These are phyloP conservation scores for Boletus subparvulus DNA, from an alignment of 768 basidiomycete genomes.

Conservation along the genomic window DNA sequence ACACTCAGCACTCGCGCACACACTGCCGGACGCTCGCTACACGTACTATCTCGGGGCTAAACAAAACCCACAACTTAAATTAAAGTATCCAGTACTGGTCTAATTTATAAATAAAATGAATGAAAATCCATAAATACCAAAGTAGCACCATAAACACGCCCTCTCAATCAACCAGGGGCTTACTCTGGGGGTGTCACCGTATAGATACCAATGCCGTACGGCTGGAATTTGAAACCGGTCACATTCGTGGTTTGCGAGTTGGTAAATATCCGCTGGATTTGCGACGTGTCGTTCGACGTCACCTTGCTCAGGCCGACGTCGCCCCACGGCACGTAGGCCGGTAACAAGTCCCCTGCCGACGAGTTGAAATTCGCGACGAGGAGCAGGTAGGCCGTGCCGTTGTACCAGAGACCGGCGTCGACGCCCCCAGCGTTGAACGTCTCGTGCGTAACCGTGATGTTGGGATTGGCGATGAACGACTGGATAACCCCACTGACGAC, in stretches of 20 bases:
- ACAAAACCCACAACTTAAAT: too few species aligned
- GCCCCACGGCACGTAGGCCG: constrained; percentile 16
- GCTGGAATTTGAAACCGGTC: constrained; percentile 20
- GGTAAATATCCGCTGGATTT: constrained; percentile 18
- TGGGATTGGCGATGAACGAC: constrained; percentile 22
- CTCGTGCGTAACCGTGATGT: background rate
- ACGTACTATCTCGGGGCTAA: too few species aligned
- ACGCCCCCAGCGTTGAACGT: constrained; percentile 19
- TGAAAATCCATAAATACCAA: too few species aligned
- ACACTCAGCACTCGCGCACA: too few species aligned
- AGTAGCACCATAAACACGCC: too few species aligned
- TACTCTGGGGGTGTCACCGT: constrained; percentile 8
- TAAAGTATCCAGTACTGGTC: too few species aligned
- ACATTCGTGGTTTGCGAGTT: constrained; percentile 12
- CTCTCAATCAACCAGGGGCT: too few species aligned
- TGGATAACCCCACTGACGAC: constrained; percentile 10
- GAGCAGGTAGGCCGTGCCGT: constrained; percentile 24
- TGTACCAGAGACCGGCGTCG: constrained; percentile 25
- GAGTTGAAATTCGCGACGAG: constrained; percentile 15
- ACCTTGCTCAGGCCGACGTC: constrained; percentile 16
- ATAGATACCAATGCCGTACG: constrained; percentile 24
- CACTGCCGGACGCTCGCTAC: too few species aligned
- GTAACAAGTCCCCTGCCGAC: background rate
- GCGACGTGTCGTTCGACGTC: constrained; percentile 14
- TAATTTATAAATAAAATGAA: too few species aligned